Conservation (phyloP, 2,329 filamentous ascomycete species). For the Aspergillus fumigatiaffinis region DNA sequence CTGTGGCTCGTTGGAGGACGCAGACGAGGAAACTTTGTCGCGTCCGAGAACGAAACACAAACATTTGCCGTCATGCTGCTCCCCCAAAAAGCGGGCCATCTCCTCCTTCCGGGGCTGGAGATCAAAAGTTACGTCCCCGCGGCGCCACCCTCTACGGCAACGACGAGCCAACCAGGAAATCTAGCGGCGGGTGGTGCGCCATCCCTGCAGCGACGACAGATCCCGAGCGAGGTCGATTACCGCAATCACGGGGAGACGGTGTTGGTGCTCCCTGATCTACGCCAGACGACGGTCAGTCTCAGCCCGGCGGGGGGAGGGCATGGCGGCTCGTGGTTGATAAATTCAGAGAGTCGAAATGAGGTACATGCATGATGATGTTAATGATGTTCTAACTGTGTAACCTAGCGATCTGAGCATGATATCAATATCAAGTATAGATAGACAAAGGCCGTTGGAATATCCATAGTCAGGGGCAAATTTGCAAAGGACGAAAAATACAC, state of each 20-base stretch:
- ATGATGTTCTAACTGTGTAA: not conserved
- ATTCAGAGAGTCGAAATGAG: conserved; percentile 48
- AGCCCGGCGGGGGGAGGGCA: conserved; percentile 58
- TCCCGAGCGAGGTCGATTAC: conserved; percentile 74
- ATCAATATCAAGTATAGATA: not conserved
- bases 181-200: conserved; percentile 11
- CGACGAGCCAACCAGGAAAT: not conserved
- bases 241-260: conserved; percentile 74
- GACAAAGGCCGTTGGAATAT: too few relatives aligned
- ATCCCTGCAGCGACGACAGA: conserved; percentile 29
- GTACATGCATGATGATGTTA: not conserved
- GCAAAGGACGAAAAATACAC: not conserved
- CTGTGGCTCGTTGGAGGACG: conserved; percentile 83
- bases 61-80: conserved; percentile 70
- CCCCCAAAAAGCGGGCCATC: conserved; percentile 70
- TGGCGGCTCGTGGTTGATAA: conserved; percentile 60
- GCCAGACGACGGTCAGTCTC: conserved; percentile 68
- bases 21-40: conserved; percentile 69
- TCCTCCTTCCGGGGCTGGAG: conserved; percentile 76
- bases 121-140: conserved; percentile 60
- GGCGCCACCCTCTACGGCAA: conserved; percentile 16
- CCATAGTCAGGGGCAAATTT: not conserved
- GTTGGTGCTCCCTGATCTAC: conserved; percentile 67
- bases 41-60: conserved; percentile 43
- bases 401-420: not conserved